Conservation (phyloP, 441 rosid species). For the Isatis lusitanica region DNA sequence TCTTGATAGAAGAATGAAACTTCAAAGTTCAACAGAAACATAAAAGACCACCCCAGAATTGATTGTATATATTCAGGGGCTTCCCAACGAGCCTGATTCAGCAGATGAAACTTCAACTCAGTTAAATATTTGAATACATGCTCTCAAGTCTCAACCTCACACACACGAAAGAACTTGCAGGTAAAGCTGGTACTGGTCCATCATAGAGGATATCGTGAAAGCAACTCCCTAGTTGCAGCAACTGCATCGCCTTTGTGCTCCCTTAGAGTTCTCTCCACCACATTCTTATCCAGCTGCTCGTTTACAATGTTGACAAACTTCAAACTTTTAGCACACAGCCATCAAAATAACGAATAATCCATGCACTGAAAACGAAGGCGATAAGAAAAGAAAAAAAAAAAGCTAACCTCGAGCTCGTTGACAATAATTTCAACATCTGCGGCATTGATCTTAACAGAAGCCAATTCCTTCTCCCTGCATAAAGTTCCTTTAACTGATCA, state of each 20-base stretch:
- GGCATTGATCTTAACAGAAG: conserved; percentile 92
- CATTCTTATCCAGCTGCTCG: conserved; percentile 76
- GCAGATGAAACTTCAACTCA: not conserved
- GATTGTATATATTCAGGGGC: not conserved
- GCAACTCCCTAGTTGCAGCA: conserved; percentile 82
- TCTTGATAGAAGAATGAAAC: not conserved
- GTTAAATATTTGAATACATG: not conserved
- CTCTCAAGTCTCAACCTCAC: conserved; percentile 17
- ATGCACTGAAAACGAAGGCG: not conserved
- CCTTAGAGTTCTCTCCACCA: conserved; percentile 88
- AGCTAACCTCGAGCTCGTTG: conserved; percentile 84
- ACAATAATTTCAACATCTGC: conserved; percentile 86
- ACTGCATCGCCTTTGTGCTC: conserved; percentile 98
- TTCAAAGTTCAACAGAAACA: not conserved
- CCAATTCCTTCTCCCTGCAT: conserved; percentile 88
- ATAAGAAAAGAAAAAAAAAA: not conserved
- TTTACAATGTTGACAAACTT: conserved; percentile 13
- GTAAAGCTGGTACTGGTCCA: not conserved
- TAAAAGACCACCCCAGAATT: not conserved
- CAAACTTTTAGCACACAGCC: not conserved
- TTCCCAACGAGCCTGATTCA: not conserved
- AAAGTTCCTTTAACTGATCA: not conserved
- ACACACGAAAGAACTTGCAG: not conserved
- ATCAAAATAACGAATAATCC: not conserved
- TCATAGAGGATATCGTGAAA: conserved; percentile 47